Evolutionary conservation across 768 basidiomycete genomes (phyloP).

Genomic region (Hysterangium stoloniferum): DNA sequence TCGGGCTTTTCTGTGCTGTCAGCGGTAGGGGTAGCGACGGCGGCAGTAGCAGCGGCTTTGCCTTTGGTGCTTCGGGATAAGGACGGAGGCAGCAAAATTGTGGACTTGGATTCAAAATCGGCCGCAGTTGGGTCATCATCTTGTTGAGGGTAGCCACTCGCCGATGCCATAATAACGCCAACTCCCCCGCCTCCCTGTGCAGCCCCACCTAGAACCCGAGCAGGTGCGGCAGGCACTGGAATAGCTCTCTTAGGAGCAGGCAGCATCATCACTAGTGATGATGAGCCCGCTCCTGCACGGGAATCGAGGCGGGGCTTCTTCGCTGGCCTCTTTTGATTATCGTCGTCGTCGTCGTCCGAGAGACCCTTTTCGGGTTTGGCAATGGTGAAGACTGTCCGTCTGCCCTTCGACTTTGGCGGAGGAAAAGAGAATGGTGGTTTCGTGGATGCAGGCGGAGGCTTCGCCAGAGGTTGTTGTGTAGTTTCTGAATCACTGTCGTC

Average conservation of each 20-base stretch:
- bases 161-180: conserved; percentile 14
- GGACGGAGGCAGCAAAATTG: conserved; percentile 52
- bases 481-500: conserved; percentile 48
- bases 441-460: conserved; percentile 26
- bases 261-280: conserved; percentile 63
- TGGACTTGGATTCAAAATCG: conserved; percentile 21
- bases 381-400: conserved; percentile 25
- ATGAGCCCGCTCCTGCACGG: conserved; percentile 45
- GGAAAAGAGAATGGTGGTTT: conserved; percentile 1
- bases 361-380: conserved; percentile 43
- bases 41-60: conserved; percentile 49
- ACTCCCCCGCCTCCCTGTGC: conserved; percentile 19
- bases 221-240: conserved; percentile 29
- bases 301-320: conserved; percentile 49
- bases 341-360: conserved; percentile 32
- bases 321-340: conserved; percentile 37
- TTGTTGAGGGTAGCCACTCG: background rate
- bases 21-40: conserved; percentile 43
- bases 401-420: conserved; percentile 19
- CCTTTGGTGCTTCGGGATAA: too few species aligned
- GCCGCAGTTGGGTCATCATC: background rate
- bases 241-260: conserved; percentile 60
- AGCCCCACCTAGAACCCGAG: conserved; percentile 48
- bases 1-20: conserved; percentile 11
- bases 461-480: conserved; percentile 16